phyloP scores from a whole-genome alignment of 2,329 filamentous ascomycete genomes.

The Lachnellula arida region DNA sequence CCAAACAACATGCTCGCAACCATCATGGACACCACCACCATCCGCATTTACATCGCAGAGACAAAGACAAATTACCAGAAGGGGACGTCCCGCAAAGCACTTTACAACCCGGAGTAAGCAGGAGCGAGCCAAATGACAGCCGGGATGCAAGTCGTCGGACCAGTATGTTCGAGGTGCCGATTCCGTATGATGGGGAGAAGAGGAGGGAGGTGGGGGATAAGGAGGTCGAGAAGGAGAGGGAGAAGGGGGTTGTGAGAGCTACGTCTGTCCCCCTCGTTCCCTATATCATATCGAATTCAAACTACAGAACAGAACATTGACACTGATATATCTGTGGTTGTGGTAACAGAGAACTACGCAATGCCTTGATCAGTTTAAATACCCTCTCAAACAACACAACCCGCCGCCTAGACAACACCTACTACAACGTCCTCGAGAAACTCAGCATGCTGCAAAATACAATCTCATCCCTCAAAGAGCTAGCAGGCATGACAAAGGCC shows the following conservation, averaged over 20 bases:
- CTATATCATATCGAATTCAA: not conserved
- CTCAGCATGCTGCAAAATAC: conserved; percentile 59
- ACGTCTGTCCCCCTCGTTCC: conserved; percentile 34
- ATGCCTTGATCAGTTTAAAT: conserved; percentile 50
- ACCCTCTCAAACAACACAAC: conserved; percentile 59
- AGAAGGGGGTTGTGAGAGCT: conserved; percentile 36
- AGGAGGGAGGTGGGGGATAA: conserved; percentile 33
- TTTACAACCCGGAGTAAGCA: not conserved
- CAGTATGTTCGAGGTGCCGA: conserved; percentile 34
- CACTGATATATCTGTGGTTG: no score
- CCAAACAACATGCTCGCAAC: not conserved
- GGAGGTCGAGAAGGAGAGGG: conserved; percentile 39
- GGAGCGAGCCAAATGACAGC: conserved; percentile 35
- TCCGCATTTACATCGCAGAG: conserved; percentile 1
- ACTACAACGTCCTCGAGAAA: conserved; percentile 69
- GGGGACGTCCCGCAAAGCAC: not conserved
- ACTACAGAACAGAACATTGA: no score
- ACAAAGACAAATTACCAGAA: not conserved
- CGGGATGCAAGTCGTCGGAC: conserved; percentile 41
- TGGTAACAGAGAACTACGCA: conserved; percentile 44
- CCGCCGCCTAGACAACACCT: conserved; percentile 65
- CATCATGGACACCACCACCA: conserved; percentile 36
- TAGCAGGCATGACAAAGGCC: conserved; percentile 57
- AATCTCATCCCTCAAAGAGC: conserved; percentile 58
- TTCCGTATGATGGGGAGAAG: conserved; percentile 15